phyloP scores from a whole-genome alignment of 208 protist genomes.

The Herpetomonas tarakana region DNA sequence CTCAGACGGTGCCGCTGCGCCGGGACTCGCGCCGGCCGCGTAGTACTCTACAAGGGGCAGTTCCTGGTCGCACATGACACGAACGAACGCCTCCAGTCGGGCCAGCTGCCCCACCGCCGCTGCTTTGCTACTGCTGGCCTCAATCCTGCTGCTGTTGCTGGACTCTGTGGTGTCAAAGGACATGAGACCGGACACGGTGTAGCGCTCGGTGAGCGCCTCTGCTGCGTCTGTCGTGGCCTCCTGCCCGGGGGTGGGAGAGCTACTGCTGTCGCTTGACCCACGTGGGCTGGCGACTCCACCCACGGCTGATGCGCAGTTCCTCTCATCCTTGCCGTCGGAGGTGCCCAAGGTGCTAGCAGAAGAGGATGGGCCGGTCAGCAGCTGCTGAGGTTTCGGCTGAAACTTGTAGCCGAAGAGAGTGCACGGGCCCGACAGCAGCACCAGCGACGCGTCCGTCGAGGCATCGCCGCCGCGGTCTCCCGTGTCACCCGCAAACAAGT shows the following conservation, averaged over 20 bases:
- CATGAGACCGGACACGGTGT: constrained; percentile 6
- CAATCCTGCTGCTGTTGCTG: neutral
- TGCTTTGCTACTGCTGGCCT: neutral
- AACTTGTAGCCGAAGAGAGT: constrained; percentile 32
- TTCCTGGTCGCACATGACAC: constrained; percentile 4
- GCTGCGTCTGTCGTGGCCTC: neutral
- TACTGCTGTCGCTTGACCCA: too few species aligned
- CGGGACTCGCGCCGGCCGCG: neutral
- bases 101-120: too few species aligned
- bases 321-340: neutral
- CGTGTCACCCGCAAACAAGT: constrained; percentile 13
- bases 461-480: neutral
- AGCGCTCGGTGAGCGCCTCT: neutral
- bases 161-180: constrained; percentile 13
- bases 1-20: neutral
- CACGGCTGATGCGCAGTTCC: neutral
- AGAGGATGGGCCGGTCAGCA: neutral
- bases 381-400: constrained; percentile 3
- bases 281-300: too few species aligned
- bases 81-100: neutral
- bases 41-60: constrained; percentile 7
- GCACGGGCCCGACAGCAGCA: constrained; percentile 26
- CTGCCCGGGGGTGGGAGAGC: too few species aligned
- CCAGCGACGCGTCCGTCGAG: constrained; percentile 11
- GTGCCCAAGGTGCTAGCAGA: too few species aligned